phyloP scores from a whole-genome alignment of 192 early-diverging fungal genomes.

The Coemansia reversa region DNA sequence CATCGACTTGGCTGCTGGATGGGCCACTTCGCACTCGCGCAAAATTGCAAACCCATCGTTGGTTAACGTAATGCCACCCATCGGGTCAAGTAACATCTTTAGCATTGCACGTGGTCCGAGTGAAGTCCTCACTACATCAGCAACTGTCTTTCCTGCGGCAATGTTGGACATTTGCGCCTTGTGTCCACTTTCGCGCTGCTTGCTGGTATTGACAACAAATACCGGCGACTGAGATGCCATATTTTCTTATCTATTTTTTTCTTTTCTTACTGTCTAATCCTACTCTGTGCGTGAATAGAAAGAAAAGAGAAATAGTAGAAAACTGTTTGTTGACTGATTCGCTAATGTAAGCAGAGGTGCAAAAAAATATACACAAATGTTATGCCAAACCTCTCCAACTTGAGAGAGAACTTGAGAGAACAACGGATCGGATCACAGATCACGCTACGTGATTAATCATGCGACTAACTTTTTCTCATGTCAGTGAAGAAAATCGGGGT shows the following conservation, averaged over 20 bases:
- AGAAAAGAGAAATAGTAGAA: conserved; percentile 5
- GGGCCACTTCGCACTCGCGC: conserved; percentile 98
- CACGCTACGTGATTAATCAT: background rate
- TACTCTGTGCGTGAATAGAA: background rate
- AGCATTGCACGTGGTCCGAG: conserved; percentile 98
- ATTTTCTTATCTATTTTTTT: conserved; percentile 1
- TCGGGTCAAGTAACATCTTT: conserved; percentile 99
- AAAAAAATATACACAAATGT: conserved; percentile 4
- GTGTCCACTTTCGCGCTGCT: conserved; percentile 92
- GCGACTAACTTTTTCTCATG: background rate
- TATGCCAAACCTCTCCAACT: background rate
- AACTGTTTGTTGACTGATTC: background rate
- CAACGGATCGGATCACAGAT: conserved; percentile 2
- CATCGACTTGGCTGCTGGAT: conserved; percentile 99
- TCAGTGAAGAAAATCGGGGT: background rate
- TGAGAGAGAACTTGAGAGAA: conserved; percentile 1
- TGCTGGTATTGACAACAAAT: conserved; percentile 86
- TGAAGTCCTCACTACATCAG: conserved; percentile 98
- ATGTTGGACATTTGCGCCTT: conserved; percentile 99
- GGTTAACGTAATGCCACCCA: conserved; percentile 98
- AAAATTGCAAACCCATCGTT: conserved; percentile 99
- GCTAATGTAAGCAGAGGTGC: background rate
- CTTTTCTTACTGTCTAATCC: background rate
- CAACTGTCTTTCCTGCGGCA: conserved; percentile 95
- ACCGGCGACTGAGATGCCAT: conserved; percentile 69